Percentiles rank a stretch among this genome's conserved stretches.
Conservation (phyloP, 2,329 filamentous ascomycete genomes). For the Fusarium odoratissimum region DNA sequence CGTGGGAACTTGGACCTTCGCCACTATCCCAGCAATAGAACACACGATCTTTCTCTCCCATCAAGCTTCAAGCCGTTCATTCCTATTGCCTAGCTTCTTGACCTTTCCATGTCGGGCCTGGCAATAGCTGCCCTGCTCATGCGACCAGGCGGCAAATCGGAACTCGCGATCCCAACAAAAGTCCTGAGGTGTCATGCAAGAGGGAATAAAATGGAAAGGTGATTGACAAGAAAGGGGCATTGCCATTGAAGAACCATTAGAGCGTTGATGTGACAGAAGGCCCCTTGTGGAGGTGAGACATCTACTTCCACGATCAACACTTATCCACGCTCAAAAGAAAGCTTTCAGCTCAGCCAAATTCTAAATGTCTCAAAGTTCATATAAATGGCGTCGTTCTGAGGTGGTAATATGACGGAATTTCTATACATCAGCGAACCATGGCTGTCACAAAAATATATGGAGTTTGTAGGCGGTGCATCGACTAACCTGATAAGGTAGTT, state of each 20-base stretch:
- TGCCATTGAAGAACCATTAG: not conserved
- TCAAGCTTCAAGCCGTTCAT: not conserved
- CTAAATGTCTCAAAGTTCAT: accelerated
- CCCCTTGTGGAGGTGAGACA: accelerated
- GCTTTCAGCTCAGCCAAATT: not conserved
- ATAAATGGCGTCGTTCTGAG: accelerated
- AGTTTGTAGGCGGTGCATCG: accelerated
- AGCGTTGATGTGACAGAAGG: not conserved
- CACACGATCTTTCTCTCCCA: accelerated
- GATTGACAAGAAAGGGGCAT: accelerated
- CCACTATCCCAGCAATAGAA: accelerated
- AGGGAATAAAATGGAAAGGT: accelerated
- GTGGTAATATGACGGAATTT: accelerated
- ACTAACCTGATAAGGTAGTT: not conserved
- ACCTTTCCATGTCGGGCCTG: no score
- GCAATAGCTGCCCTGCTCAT: accelerated
- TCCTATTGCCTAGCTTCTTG: accelerated
- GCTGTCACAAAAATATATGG: accelerated
- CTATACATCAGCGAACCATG: accelerated
- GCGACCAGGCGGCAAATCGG: not conserved
- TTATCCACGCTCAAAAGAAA: accelerated
- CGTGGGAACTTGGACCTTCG: accelerated
- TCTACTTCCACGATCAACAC: accelerated
- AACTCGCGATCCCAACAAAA: accelerated
- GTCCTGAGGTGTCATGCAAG: accelerated